Conservation (phyloP, 805 yeast genomes). For the Kuraishia hungarica region DNA sequence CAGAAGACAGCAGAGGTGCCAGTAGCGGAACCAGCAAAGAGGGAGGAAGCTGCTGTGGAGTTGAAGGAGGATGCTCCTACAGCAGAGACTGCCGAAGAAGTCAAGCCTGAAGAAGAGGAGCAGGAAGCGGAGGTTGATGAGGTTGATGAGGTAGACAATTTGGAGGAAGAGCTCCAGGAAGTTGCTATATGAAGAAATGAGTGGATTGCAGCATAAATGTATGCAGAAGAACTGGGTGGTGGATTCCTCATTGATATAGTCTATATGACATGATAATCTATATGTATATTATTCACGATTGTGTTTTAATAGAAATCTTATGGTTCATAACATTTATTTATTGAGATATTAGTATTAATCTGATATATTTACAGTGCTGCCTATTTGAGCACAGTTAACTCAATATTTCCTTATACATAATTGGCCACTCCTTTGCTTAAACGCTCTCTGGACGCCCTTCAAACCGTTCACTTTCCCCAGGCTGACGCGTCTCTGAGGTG, state of each 20-base stretch:
- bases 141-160: constrained; percentile 3
- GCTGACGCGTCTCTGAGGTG: background rate
- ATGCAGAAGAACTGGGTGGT: no score
- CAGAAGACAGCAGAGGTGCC: background rate
- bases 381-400: no score
- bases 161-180: background rate
- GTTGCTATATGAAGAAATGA: background rate
- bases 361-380: no score
- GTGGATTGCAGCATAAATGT: background rate
- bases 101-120: background rate
- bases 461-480: background rate
- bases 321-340: background rate
- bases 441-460: no score
- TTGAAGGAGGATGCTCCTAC: background rate
- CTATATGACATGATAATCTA: background rate
- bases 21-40: no score
- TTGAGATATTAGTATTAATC: no score
- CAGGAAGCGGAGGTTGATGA: constrained; percentile 12
- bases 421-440: no score
- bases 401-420: no score
- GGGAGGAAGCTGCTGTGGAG: no score
- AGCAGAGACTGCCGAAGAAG: background rate
- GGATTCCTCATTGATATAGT: background rate
- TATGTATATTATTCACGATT: background rate
- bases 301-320: background rate